Evolutionary conservation across 2,329 filamentous ascomycete genomes (phyloP), one percentile per base, ranked within the genome.

Genomic region (Apiospora rasikravindrae): DNA sequence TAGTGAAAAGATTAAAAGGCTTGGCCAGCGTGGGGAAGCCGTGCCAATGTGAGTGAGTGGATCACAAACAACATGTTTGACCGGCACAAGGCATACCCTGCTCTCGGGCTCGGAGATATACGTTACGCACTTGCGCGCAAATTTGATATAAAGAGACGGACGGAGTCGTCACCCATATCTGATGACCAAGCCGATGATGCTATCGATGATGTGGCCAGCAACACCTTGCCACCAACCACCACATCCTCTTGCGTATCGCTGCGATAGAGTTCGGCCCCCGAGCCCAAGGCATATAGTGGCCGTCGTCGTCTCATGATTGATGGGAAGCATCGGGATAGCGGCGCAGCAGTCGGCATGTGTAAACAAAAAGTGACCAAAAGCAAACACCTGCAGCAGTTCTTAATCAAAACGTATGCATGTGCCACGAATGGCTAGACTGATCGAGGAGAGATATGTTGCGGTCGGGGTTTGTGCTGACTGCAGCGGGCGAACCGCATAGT

Each of bases 401-500:
- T 22, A 4, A 33, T 61, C n/a, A 37, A 33, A 33, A 61, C 16
- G 53, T 29, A 22, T 10, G 53, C 16, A 61, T 37, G 29, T 26
- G 10, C 53, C 16, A n/a, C 7, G 53, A 61, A 37, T 8, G 26
- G 53, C 53, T 37, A 61, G 53, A 37, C 53, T 61, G 53, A 61
- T 61, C 29, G 26, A 26, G 22, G 53, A 19, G 51, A 47, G 19
- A 49, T 16, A 61, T n/a, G n/a, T 61, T 49, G 22, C 22, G 8
- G 22, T 61, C 53, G 53, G 29, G 33, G 16, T 61, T 49, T 49
- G 14, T 37, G 53, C 53, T 61, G 53, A 61, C 53, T 61, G 53
- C 53, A 61, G 53, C 53, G 53, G 53, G 29, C 53, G 53, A 57
- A 61, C 29, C 29, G 53, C 53, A 61, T 61, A 33, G 53, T 29